Evolutionary conservation across 805 yeast species (phyloP).

Genomic region (Cyberlindnera mrakii): DNA sequence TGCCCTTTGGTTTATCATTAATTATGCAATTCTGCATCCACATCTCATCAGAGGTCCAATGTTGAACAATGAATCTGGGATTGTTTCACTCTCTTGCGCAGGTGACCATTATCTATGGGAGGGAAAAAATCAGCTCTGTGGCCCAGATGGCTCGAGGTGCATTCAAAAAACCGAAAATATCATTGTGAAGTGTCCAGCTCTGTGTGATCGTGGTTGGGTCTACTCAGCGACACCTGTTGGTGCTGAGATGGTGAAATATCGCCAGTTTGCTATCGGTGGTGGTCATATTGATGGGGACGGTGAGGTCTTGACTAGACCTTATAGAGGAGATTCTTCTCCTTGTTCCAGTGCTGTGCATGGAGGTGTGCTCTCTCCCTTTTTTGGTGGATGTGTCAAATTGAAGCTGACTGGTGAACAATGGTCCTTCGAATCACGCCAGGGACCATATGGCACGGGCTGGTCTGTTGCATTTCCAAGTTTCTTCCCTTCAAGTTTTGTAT

Average conservation of each 20-base stretch:
- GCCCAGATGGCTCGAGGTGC: conserved; percentile 61
- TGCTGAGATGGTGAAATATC: conserved; percentile 54
- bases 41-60: conserved; percentile 5
- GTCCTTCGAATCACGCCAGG: conserved; percentile 41
- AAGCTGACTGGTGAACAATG: conserved; percentile 49
- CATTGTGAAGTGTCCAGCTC: conserved; percentile 76
- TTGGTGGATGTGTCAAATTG: conserved; percentile 75
- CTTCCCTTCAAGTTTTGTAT: conserved; percentile 69
- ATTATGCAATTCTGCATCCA: conserved; percentile 10
- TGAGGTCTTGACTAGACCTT: conserved; percentile 45
- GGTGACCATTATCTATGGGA: conserved; percentile 51
- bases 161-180: conserved; percentile 40
- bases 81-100: conserved; percentile 41
- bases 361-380: conserved; percentile 64
- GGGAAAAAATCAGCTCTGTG: conserved; percentile 75
- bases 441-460: conserved; percentile 46
- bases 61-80: conserved; percentile 8
- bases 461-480: conserved; percentile 56
- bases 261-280: conserved; percentile 75
- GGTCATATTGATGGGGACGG: conserved; percentile 32
- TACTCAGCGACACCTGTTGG: conserved; percentile 77
- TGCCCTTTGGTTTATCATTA: conserved; percentile 9
- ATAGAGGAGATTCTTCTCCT: conserved; percentile 82
- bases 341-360: conserved; percentile 90
- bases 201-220: conserved; percentile 75